These are phyloP conservation scores for Echites panduratus DNA, from an alignment of 257 asterid genomes.

Conservation along the genomic window DNA sequence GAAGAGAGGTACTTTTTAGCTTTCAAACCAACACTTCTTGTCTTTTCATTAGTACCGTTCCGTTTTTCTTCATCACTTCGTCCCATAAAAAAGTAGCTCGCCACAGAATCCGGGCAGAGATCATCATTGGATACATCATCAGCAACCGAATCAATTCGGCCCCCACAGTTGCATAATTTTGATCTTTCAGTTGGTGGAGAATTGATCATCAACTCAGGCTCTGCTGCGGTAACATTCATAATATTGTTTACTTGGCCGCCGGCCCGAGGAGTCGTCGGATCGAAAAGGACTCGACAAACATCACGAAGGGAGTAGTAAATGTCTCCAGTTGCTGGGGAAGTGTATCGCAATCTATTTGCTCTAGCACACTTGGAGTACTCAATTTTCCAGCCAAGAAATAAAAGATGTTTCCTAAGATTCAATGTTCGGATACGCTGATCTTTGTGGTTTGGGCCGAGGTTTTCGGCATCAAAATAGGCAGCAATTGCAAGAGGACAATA, in stretches of 20 bases:
- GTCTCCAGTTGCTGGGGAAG: constrained; percentile 38
- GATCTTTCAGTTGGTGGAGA: constrained; percentile 21
- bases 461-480: constrained; percentile 17
- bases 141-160: constrained; percentile 11
- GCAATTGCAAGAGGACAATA: constrained; percentile 38
- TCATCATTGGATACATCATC: constrained; percentile 19
- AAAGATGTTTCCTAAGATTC: constrained; percentile 46
- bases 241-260: constrained; percentile 1
- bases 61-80: not conserved
- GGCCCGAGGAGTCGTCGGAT: not conserved
- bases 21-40: constrained; percentile 9
- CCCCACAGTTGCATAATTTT: constrained; percentile 10
- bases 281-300: constrained; percentile 24
- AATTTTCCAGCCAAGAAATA: constrained; percentile 58
- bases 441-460: not conserved
- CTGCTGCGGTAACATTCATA: not conserved
- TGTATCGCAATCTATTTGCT: constrained; percentile 25
- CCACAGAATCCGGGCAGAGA: constrained; percentile 54
- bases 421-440: not conserved
- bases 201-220: not conserved
- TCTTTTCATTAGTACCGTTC: not conserved
- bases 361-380: constrained; percentile 13
- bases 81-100: constrained; percentile 22
- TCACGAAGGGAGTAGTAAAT: constrained; percentile 28
- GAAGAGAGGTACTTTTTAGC: constrained; percentile 59